Evolutionary conservation across 2,329 filamentous ascomycete genomes (phyloP), one percentile per base, ranked within the genome.

Genomic region (Ophioceras dolichostomum): DNA sequence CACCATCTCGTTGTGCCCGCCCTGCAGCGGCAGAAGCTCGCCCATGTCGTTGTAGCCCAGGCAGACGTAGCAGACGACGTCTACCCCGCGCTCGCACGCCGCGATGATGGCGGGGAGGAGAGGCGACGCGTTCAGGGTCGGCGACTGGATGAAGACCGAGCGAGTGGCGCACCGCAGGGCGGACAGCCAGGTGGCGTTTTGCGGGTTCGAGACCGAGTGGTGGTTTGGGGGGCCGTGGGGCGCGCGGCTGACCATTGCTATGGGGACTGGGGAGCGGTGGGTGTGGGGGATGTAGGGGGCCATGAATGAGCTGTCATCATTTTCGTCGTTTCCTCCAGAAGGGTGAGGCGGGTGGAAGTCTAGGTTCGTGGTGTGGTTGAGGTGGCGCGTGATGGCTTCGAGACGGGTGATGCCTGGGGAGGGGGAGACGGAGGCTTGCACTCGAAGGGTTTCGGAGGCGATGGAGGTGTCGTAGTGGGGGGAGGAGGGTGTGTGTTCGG

Each of bases 21-120:
- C 81, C 52, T 87, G 81, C 41, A 74, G 71, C 0, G 83, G 83
- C 1, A 89, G 70, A 22, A 88, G 68, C 52, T 88, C 81, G 17
- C 83, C 83, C 63, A 73, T 62, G 45, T 88, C 83, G 43, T 88
- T 88, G 58, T 89, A 89, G 1, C 83, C 82, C 1, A 88, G 68
- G 44, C 80, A 85, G 2, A 86, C 65, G 44, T 83, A 87, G 51
- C 76, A 79, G 1, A 70, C 76, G 0, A 87, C 74, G 36, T 76
- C 61, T 0, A 87, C 57, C 0, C 82, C 82, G 1, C 82, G 64
- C 41, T 75, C 66, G n/a, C 78, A 68, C 0, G 83, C 82, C 3
- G 67, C 67, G 0, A 70, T 50, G 4, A 88, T 67, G 1, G 76
- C 77, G 0, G 75, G 69, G 0, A 86, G 49, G 0, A 87, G 59